These are phyloP conservation scores for Debaryomyces udenii DNA, from an alignment of 1,139 yeast species.

Conservation along the genomic window DNA sequence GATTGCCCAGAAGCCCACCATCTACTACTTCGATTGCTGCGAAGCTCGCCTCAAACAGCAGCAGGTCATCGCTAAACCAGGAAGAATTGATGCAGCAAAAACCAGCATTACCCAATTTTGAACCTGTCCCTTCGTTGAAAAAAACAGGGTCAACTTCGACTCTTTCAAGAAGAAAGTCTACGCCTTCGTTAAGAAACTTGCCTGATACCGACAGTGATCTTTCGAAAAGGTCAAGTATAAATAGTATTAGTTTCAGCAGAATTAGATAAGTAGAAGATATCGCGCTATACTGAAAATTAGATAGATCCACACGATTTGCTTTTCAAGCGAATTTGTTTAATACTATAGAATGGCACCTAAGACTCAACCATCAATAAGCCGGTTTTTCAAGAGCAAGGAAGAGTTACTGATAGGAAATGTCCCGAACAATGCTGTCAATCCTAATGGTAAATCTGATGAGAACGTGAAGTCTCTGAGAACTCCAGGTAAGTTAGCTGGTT, in stretches of 20 bases:
- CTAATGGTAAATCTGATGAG: background rate
- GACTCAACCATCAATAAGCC: slow-evolving; percentile 33
- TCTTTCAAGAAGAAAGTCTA: slow-evolving; percentile 7
- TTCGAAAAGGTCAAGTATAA: slow-evolving; percentile 12
- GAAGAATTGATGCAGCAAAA: slow-evolving; percentile 5
- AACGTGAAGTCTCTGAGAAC: too few species aligned
- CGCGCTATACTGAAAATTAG: slow-evolving; percentile 4
- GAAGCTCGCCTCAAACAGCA: slow-evolving; percentile 32
- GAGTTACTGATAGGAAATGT: background rate
- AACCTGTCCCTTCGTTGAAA: slow-evolving; percentile 7
- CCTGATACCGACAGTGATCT: slow-evolving; percentile 6
- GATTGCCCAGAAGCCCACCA: slow-evolving; percentile 18
- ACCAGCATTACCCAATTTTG: background rate
- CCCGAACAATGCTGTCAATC: background rate
- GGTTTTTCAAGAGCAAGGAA: slow-evolving; percentile 22
- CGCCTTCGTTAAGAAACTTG: slow-evolving; percentile 8
- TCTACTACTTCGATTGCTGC: slow-evolving; percentile 39
- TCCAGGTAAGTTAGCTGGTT: background rate
- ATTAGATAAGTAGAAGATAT: slow-evolving; percentile 25
- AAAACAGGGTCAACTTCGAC: slow-evolving; percentile 11
- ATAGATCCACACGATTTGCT: background rate
- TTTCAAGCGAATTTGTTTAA: too few species aligned
- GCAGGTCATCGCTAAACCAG: slow-evolving; percentile 19
- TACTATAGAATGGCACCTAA: slow-evolving; percentile 6
- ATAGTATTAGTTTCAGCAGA: slow-evolving; percentile 38